These are phyloP conservation scores for Forsythia suspensa DNA, from an alignment of 257 asterid genomes.

Conservation along the genomic window DNA sequence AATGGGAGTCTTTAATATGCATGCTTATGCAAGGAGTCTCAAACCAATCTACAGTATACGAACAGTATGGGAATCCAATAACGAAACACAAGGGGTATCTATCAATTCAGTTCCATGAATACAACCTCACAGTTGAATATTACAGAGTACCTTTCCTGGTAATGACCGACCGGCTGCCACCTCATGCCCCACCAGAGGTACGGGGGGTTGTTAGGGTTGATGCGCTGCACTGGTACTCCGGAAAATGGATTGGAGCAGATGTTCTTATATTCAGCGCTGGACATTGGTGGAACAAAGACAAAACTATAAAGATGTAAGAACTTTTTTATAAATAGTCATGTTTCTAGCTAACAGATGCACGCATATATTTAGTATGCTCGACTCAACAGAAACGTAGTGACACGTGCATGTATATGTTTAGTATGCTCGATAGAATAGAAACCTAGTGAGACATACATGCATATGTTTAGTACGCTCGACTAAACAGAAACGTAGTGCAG, in stretches of 20 bases:
- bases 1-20: conserved; percentile 93
- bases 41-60: conserved; percentile 54
- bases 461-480: no score
- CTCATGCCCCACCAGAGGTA: conserved; percentile 46
- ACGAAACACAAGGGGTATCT: conserved; percentile 85
- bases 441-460: background rate
- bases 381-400: background rate
- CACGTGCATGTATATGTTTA: background rate
- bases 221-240: conserved; percentile 61
- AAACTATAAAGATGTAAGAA: conserved; percentile 63
- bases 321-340: background rate
- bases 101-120: conserved; percentile 65
- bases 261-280: conserved; percentile 70
- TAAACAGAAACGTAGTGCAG: background rate
- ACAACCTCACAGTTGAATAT: conserved; percentile 75
- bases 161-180: conserved; percentile 46
- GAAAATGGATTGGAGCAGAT: conserved; percentile 70
- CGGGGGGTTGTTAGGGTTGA: conserved; percentile 66
- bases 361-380: background rate
- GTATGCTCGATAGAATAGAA: background rate
- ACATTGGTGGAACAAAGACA: conserved; percentile 92
- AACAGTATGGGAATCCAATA: conserved; percentile 73
- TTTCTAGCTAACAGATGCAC: no score
- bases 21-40: conserved; percentile 71
- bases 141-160: conserved; percentile 82